These are phyloP conservation scores for Paramecium biaurelia DNA, from an alignment of 73 alveolate genomes.

Conservation along the genomic window DNA sequence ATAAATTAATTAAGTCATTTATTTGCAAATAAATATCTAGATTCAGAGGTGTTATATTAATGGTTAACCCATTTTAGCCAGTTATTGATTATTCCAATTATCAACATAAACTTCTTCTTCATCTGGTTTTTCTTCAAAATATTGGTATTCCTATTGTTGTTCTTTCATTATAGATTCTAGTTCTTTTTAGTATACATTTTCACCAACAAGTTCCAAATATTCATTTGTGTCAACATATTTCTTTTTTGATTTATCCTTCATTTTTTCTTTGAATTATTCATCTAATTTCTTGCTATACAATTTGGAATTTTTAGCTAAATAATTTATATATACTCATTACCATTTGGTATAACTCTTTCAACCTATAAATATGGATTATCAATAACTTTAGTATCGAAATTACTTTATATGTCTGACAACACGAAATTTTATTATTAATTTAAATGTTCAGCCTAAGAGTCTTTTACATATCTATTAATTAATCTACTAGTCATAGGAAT, in stretches of 20 bases:
- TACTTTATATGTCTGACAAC: neutral
- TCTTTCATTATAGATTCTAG: neutral
- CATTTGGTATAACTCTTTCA: neutral
- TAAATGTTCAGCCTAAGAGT: neutral
- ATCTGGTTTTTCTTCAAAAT: neutral
- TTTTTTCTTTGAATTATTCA: neutral
- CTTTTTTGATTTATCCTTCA: neutral
- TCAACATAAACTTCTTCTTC: neutral
- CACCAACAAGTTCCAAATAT: neutral
- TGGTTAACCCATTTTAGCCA: neutral
- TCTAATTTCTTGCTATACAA: neutral
- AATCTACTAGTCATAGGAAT: neutral
- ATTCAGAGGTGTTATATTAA: neutral
- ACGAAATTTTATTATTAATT: neutral
- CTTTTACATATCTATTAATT: neutral
- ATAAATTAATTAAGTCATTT: neutral
- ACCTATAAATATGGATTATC: constrained; percentile 37
- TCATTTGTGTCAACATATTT: neutral
- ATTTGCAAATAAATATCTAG: neutral
- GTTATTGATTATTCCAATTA: neutral
- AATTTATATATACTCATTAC: neutral
- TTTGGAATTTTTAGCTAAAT: neutral
- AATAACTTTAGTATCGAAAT: constrained; percentile 5
- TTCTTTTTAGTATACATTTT: neutral
- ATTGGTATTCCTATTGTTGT: neutral